Base-by-base conservation (phyloP, 2,329 filamentous ascomycete species). In the Cytospora schulzeri region DNA sequence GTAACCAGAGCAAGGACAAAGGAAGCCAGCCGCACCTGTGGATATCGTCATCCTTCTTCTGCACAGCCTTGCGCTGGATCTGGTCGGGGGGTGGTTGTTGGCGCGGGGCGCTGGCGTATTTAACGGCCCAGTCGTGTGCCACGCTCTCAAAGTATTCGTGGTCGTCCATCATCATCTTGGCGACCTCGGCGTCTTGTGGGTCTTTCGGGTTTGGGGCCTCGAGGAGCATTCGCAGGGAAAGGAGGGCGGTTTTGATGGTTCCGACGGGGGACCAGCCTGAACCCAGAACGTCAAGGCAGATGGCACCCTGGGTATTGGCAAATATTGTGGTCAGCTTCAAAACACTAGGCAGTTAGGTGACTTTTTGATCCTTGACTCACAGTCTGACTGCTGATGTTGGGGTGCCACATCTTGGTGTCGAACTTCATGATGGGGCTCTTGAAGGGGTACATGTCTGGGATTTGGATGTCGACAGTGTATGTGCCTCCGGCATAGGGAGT, bases 111-210 rank as follows among this genome's bases (percentile, higher is more conserved):
- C 89, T 87, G 1, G 94, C 95, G 75, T 93, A 86, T 70, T 86
- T 85, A 53, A 96, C 86, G 3, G 95, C 92, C 95, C 95, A 99
- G 69, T 97, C 91, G 68, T 93, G 88, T 0, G 95, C 95, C 69
- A 91, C 89, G 68, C 87, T 84, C 62, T 91, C 88, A 72, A 97
- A 98, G 63, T 88, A 86, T 56, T 91, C 86, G 0, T 92, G 92
- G 55, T 91, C 85, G 2, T 88, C 85, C 66, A 96, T 82, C 73
- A 98, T 83, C 92, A 97, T 96, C 72, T 85, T 88, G 28, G 95
- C 95, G 1, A 98, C 95, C 76, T 97, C 92, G 48, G 93, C 93
- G 73, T 99, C 95, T 79, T 99, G 95, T 0, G 95, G 95, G 70
- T 99, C 95, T 72, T 94, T 96, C 0, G 95, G 94, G 76, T 99